phyloP scores from a whole-genome alignment of 139 green algal genomes.

The Zygnema cylindricum region DNA sequence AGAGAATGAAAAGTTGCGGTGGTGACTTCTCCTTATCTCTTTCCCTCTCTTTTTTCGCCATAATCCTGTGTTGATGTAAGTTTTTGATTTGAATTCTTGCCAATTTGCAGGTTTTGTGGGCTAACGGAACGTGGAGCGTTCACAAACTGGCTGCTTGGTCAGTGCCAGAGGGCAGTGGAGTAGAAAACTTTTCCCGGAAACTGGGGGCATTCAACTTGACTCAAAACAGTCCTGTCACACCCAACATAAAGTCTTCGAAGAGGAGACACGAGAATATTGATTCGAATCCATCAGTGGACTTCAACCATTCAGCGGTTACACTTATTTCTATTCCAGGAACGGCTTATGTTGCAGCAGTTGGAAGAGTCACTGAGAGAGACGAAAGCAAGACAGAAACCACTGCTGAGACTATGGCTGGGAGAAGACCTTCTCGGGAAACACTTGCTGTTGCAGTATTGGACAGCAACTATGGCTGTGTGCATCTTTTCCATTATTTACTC shows the following conservation, averaged over 20 bases:
- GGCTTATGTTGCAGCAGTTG: constrained; percentile 4
- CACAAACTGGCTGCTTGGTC: background rate
- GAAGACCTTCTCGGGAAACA: background rate
- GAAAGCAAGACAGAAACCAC: background rate
- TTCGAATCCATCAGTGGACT: background rate
- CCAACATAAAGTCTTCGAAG: background rate
- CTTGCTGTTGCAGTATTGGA: constrained; percentile 19
- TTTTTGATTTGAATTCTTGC: too few relatives aligned
- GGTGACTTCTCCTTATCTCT: too few relatives aligned
- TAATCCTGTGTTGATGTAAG: too few relatives aligned
- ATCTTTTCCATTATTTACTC: background rate
- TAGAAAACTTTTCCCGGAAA: background rate
- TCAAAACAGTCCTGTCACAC: background rate
- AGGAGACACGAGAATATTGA: background rate
- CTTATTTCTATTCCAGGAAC: background rate
- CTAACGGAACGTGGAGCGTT: background rate
- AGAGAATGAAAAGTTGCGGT: too few relatives aligned
- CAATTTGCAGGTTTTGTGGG: background rate
- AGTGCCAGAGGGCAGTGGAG: background rate
- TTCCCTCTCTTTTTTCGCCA: too few relatives aligned
- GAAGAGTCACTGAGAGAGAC: background rate
- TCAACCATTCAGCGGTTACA: background rate
- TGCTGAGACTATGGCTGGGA: background rate
- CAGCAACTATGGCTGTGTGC: constrained; percentile 12
- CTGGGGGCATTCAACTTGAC: background rate